Percentiles rank a stretch among this genome's conserved stretches.
phyloP scores from a whole-genome alignment of 2,329 filamentous ascomycete species.

The Aspergillus candidus region DNA sequence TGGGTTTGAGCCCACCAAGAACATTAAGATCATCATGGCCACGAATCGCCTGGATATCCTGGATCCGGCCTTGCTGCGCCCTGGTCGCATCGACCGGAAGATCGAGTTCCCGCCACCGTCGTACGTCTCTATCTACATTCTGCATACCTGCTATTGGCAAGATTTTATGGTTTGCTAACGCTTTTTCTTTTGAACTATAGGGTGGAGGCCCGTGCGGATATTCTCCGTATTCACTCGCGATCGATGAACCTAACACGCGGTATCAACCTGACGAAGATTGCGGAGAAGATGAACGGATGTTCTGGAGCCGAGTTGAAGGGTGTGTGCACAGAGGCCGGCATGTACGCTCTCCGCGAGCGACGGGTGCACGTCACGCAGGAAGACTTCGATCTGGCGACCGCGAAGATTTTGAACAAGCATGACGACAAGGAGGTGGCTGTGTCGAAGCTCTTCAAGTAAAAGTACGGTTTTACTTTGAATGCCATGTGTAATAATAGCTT shows the following conservation, averaged over 20 bases:
- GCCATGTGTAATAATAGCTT: background rate
- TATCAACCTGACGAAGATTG: slow-evolving; percentile 96
- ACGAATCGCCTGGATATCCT: slow-evolving; percentile 97
- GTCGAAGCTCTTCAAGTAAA: slow-evolving; percentile 34
- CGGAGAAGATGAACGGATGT: slow-evolving; percentile 99
- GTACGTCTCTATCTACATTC: slow-evolving; percentile 27
- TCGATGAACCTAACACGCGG: slow-evolving; percentile 98
- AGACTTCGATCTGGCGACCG: slow-evolving; percentile 96
- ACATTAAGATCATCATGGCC: slow-evolving; percentile 99
- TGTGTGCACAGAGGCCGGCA: slow-evolving; percentile 96
- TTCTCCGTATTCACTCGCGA: slow-evolving; percentile 91
- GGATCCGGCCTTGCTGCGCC: slow-evolving; percentile 86
- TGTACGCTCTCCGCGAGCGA: slow-evolving; percentile 93
- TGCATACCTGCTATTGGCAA: background rate
- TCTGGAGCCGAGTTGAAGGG: slow-evolving; percentile 97
- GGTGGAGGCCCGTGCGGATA: slow-evolving; percentile 93
- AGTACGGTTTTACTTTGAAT: slow-evolving; percentile 1
- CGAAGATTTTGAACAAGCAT: slow-evolving; percentile 99
- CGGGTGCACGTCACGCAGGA: slow-evolving; percentile 98
- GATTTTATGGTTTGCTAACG: slow-evolving; percentile 13
- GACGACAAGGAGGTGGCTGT: slow-evolving; percentile 79
- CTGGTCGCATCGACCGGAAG: slow-evolving; percentile 97
- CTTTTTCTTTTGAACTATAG: slow-evolving; percentile 22
- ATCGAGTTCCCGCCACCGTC: slow-evolving; percentile 98
- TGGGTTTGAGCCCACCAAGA: slow-evolving; percentile 98